A percentile compares a stretch with the other conserved stretches of the same genome.
Conservation (phyloP, 305 asterid species). For the Plantago coronopus region DNA sequence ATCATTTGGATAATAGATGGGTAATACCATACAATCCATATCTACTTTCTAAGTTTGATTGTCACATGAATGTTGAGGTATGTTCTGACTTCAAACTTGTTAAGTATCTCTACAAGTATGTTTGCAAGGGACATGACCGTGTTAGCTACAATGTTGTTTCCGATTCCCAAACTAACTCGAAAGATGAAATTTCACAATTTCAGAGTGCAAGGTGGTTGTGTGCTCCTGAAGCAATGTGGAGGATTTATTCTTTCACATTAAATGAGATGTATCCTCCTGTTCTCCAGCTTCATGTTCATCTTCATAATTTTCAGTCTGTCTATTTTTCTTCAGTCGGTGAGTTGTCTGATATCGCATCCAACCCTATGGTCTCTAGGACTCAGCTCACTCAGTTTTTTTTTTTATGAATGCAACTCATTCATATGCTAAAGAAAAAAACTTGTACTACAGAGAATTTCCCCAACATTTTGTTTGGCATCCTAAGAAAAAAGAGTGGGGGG, state of each 20-base stretch:
- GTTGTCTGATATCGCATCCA: too few species aligned
- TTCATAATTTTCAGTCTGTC: too few species aligned
- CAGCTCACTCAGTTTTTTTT: constrained; percentile 3
- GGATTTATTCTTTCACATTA: not conserved
- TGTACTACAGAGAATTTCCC: not conserved
- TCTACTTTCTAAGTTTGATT: not conserved
- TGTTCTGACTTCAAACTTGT: not conserved
- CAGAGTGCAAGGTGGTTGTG: not conserved
- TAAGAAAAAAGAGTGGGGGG: not conserved
- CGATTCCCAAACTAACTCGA: too few species aligned
- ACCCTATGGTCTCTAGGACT: too few species aligned
- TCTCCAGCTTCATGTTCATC: too few species aligned
- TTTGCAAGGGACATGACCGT: not conserved
- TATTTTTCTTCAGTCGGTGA: not conserved
- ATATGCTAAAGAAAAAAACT: not conserved
- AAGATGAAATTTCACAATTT: not conserved
- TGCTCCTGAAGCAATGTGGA: not conserved
- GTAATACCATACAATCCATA: not conserved
- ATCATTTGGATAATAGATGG: not conserved
- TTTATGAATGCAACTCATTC: not conserved
- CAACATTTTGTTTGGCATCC: too few species aligned
- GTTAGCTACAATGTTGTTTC: not conserved
- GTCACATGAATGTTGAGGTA: not conserved
- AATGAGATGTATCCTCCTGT: not conserved
- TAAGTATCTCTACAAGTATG: not conserved